Evolutionary conservation across 371 early-diverging fungal species (phyloP).

Genomic region (Zychaea mexicana): DNA sequence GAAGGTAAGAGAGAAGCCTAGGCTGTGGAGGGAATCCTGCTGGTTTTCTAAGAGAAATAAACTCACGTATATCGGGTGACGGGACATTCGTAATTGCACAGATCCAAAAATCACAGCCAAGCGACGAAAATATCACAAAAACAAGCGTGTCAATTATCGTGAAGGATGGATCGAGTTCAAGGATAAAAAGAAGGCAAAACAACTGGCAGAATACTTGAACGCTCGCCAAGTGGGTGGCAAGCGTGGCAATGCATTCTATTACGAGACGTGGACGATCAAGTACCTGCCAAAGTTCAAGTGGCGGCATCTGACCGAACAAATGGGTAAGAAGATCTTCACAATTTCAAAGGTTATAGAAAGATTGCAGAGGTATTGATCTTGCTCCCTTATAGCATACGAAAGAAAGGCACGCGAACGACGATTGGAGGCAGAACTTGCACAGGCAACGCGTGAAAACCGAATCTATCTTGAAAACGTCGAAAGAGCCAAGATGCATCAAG

Average conservation of each 20-base stretch:
- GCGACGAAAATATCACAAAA: background rate
- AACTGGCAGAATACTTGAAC: conserved; percentile 78
- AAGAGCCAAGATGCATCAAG: conserved; percentile 80
- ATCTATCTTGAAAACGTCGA: conserved; percentile 85
- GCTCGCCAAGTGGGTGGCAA: conserved; percentile 83
- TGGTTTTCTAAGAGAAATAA: too few species aligned
- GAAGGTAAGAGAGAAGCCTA: too few species aligned
- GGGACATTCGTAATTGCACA: background rate
- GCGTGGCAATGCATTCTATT: conserved; percentile 80
- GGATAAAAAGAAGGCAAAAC: conserved; percentile 87
- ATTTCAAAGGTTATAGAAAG: too few species aligned
- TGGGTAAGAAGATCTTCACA: conserved; percentile 54
- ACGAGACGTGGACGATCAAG: conserved; percentile 96
- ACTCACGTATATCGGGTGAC: background rate
- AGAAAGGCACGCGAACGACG: conserved; percentile 82
- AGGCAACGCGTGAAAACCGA: conserved; percentile 86
- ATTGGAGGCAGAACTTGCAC: conserved; percentile 83
- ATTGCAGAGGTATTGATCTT: too few species aligned
- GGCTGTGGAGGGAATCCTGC: too few species aligned
- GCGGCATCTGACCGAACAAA: conserved; percentile 92
- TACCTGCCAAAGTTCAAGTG: conserved; percentile 97
- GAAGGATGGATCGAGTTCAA: conserved; percentile 98
- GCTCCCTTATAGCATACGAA: conserved; percentile 67
- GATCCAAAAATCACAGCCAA: conserved; percentile 1
- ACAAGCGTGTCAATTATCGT: conserved; percentile 45